Conservation (phyloP, 345 rosid genomes). For the Syzygium aqueum region DNA sequence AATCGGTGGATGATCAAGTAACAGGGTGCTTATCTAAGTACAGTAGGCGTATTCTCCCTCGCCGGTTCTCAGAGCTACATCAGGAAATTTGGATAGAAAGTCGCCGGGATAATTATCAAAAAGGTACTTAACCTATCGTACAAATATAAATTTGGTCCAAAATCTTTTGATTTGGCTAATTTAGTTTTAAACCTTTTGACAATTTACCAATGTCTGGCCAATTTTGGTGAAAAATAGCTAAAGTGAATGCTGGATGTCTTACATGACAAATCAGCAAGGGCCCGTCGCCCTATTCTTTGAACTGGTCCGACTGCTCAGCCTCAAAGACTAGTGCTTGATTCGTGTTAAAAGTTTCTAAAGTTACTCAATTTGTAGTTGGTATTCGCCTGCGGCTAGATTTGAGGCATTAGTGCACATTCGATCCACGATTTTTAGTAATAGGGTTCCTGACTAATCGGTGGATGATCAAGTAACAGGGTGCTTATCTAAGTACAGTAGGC, state of each 20-base stretch:
- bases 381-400: not conserved
- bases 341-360: not conserved
- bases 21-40: not conserved
- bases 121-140: too few species aligned
- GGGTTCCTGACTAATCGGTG: not conserved
- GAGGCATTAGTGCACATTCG: not conserved
- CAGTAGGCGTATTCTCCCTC: not conserved
- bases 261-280: not conserved
- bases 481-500: not conserved
- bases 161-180: too few species aligned
- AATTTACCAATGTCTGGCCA: too few species aligned
- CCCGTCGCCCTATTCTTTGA: not conserved
- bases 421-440: not conserved
- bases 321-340: not conserved
- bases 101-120: not conserved
- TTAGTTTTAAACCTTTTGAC: too few species aligned
- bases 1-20: not conserved
- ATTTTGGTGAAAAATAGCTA: too few species aligned
- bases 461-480: not conserved
- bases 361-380: not conserved
- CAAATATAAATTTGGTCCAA: too few species aligned
- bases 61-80: accelerated
- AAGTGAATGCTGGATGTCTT: too few species aligned
- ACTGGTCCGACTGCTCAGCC: not conserved
- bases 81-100: not conserved